Conservation (phyloP, 164 flowering plant genomes). For the Macadamia tetraphylla region DNA sequence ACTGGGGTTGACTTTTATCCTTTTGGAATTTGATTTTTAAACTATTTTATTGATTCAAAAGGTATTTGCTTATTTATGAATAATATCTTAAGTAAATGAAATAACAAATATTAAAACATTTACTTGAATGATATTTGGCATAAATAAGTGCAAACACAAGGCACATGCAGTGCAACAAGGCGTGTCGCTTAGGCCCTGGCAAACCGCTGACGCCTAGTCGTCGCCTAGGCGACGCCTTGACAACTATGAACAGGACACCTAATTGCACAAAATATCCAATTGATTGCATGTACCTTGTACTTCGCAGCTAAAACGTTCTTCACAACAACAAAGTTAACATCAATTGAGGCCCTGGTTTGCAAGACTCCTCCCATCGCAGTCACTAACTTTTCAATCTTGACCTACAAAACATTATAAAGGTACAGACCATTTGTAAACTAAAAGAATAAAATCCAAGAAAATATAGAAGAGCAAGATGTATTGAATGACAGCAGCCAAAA, state of each 20-base stretch:
- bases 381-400: constrained; percentile 59
- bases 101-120: too few species aligned
- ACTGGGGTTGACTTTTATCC: too few species aligned
- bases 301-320: constrained; percentile 86
- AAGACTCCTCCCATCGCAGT: constrained; percentile 81
- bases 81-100: too few species aligned
- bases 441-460: neutral
- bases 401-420: constrained; percentile 35
- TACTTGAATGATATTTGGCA: too few species aligned
- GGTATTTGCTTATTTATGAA: too few species aligned
- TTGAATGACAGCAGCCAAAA: neutral
- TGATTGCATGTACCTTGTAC: constrained; percentile 65
- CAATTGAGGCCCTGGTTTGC: constrained; percentile 50
- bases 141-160: too few species aligned
- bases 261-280: neutral
- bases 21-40: too few species aligned
- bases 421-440: neutral
- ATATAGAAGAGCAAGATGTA: neutral
- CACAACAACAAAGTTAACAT: constrained; percentile 77
- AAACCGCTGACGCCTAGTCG: too few species aligned
- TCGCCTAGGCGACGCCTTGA: too few species aligned
- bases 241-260: neutral
- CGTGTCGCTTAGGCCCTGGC: too few species aligned
- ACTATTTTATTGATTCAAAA: too few species aligned
- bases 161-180: too few species aligned